Evolutionary conservation across 2,329 filamentous ascomycete species (phyloP), one percentile per base, ranked within the genome.

Genomic region (Venturia aucupariae): DNA sequence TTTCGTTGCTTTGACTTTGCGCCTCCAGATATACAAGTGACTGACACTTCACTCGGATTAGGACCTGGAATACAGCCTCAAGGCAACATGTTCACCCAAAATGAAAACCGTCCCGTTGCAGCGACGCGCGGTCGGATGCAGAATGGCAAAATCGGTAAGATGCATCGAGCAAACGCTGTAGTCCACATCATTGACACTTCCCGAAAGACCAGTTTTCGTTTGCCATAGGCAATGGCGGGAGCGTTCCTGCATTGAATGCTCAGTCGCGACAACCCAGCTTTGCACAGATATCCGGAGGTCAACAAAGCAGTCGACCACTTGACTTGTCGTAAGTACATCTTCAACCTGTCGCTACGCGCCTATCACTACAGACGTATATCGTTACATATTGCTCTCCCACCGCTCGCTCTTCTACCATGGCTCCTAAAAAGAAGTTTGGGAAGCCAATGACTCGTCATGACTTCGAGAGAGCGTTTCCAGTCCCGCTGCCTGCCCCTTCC

Each of bases 231-330:
- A n/a, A 35, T 64, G 60, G 66, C 72, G 59, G 39, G 30, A 57
- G 59, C 38, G 38, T 61, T 32, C 11, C 39, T 61, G 39, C 59
- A n/a, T 24, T 61, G 27, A 42, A 46, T 61, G 59, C 59, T 35
- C 51, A 57, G 51, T 57, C 51, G 27, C 51, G 51, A 57, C 51
- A 57, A 27, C 79, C 79, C 57, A 83, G 79, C 69, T 84, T 84
- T 72, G 82, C 82, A 67, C 82, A 84, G 73, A 82, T 80, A 67
- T 78, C 84, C 67, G 77, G 80, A 60, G 79, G 78, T 60, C 82
- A 80, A 48, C 81, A 83, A 27, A 62, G 48, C 57, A 78, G 80
- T 64, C 80, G 81, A 32, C 78, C 82, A 65, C 73, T 84, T 69
- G 83, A 84, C 71, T 76, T 82, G 64, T 82, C 82, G 82, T 84